Evolutionary conservation across 345 rosid species (phyloP).

Genomic region (Salix udensis): DNA sequence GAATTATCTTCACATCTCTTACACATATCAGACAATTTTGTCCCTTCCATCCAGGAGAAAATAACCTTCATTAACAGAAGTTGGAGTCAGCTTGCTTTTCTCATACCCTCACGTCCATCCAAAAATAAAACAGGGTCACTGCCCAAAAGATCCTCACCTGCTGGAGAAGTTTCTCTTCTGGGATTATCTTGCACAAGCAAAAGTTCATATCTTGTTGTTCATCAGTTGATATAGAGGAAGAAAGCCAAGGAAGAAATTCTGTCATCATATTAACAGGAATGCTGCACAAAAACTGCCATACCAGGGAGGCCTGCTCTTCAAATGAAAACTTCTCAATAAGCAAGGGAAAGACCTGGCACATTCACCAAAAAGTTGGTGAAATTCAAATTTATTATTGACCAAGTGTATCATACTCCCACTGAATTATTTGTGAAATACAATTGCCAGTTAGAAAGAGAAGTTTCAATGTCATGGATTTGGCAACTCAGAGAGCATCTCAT

Average conservation of each 20-base stretch:
- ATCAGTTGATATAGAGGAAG: constrained; percentile 63
- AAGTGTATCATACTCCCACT: constrained; percentile 3
- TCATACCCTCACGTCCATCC: background rate
- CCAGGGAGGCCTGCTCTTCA: constrained; percentile 74
- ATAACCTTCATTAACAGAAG: constrained; percentile 42
- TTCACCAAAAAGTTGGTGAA: constrained; percentile 18
- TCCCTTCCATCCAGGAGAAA: constrained; percentile 53
- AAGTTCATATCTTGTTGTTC: constrained; percentile 55
- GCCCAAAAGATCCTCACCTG: constrained; percentile 40
- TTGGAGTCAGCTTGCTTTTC: constrained; percentile 16
- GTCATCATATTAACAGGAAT: constrained; percentile 74
- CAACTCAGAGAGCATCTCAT: constrained; percentile 1
- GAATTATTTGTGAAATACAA: background rate
- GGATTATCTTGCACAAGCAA: constrained; percentile 62
- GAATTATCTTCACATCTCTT: constrained; percentile 26
- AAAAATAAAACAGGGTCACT: background rate
- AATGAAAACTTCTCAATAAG: constrained; percentile 68
- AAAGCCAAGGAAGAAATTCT: constrained; percentile 82
- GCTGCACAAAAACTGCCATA: constrained; percentile 86
- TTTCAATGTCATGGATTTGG: background rate
- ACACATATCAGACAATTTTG: constrained; percentile 21
- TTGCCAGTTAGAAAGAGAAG: background rate
- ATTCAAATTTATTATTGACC: constrained; percentile 7
- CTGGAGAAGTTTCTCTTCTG: constrained; percentile 60
- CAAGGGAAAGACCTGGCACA: constrained; percentile 64